Base-by-base conservation (phyloP, 2,329 filamentous ascomycete species). In the Pochonia chlamydosporia region DNA sequence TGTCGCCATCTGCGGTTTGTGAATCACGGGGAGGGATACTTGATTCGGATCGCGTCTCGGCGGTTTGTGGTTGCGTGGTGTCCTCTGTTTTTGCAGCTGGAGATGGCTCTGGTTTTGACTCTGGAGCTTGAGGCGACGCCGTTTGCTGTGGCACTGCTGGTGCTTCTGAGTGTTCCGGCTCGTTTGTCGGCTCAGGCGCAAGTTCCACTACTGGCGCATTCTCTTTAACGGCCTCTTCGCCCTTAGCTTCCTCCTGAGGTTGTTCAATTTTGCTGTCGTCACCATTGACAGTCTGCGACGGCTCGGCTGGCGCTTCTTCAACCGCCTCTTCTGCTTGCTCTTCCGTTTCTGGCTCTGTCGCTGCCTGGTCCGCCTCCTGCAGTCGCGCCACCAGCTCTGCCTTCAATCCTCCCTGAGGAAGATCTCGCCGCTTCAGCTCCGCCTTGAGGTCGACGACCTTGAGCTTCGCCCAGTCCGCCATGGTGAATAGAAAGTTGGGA, bases 371-470 rank as follows among this genome's bases (percentile, higher is more conserved):
- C 23, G 56, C 54, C n/a, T 51, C 58, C 40, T 72, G 61, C 40
- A 92, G 67, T 49, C 84, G 79, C 50, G 84, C 77, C 47, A 91
- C 74, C 40, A 90, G 77, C 50, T 85, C 86, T 21, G 82, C 75
- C 62, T 90, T 87, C 44, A 89, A 74, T 8, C 87, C 87, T 21
- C 79, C 78, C 51, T 82, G 78, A 5, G 81, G 71, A 33, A 91
- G 76, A n/a, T 82, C 82, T 53, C 86, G 79, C 49, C 73, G 74
- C 67, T 87, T 89, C 36, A 91, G 75, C 70, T 90, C 85, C 20
- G 80, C 79, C 65, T 84, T 86, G 49, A 92, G 76, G 59, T 90
- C 85, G 28, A 82, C 73, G 52, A 92, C 87, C 68, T 87, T 91
- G 59, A 84, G 75, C 65, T 70, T 76, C 51, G 64, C 67, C 70